These are phyloP conservation scores for Baorangia bicolor DNA, from an alignment of 768 basidiomycete genomes.

Conservation along the genomic window DNA sequence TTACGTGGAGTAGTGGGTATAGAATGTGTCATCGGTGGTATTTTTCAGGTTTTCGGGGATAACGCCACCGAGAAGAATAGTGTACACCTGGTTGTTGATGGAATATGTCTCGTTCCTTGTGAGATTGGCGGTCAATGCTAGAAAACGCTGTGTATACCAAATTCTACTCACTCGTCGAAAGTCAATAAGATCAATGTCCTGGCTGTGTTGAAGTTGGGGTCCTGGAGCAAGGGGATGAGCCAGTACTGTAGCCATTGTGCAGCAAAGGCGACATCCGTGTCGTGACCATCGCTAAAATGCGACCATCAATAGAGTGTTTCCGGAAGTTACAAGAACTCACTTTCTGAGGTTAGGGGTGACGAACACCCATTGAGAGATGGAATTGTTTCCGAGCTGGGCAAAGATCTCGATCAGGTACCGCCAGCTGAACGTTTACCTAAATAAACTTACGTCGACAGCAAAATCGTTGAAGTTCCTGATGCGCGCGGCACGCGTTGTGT, in stretches of 20 bases:
- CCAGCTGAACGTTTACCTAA: neutral
- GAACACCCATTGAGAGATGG: slow-evolving; percentile 56
- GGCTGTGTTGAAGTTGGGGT: slow-evolving; percentile 52
- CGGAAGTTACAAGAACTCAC: slow-evolving; percentile 2
- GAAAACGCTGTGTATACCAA: neutral
- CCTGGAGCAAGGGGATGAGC: slow-evolving; percentile 48
- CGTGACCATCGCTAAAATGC: slow-evolving; percentile 52
- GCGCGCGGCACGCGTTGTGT: slow-evolving; percentile 39
- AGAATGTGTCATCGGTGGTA: slow-evolving; percentile 51
- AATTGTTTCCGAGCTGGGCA: slow-evolving; percentile 34
- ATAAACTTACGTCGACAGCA: slow-evolving; percentile 43
- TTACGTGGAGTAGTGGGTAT: slow-evolving; percentile 54
- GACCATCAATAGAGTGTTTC: neutral
- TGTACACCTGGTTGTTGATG: slow-evolving; percentile 46
- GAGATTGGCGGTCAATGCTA: neutral
- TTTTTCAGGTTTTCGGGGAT: slow-evolving; percentile 42
- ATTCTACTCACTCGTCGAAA: slow-evolving; percentile 53
- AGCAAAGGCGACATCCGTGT: slow-evolving; percentile 51
- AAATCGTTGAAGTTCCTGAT: slow-evolving; percentile 64
- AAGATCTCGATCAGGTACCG: neutral
- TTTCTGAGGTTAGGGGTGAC: slow-evolving; percentile 55
- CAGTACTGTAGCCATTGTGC: slow-evolving; percentile 47
- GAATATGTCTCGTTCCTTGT: slow-evolving; percentile 27
- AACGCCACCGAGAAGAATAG: slow-evolving; percentile 43
- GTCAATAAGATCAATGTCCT: slow-evolving; percentile 57